phyloP scores from a whole-genome alignment of 2,329 filamentous ascomycete species.

The Xylariomycetidae sp. region DNA sequence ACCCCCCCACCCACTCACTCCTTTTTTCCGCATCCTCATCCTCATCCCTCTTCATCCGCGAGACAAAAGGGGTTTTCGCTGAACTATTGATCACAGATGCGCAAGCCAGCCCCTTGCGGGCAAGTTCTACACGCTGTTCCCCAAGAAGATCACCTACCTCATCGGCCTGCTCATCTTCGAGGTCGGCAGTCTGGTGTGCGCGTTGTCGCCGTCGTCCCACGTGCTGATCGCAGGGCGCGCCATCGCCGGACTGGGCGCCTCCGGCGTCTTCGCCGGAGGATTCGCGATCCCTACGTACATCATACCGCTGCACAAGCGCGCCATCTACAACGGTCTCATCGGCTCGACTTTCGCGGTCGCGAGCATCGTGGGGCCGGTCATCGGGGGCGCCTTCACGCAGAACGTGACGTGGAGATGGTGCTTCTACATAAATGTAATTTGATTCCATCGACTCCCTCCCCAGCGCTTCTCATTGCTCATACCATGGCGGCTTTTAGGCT shows the following conservation, averaged over 20 bases:
- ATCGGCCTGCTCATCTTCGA: conserved; percentile 9
- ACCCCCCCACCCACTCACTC: no score
- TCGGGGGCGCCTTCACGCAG: conserved; percentile 14
- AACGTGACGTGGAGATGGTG: conserved; percentile 16
- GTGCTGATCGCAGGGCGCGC: conserved; percentile 25
- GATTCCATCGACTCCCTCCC: no score
- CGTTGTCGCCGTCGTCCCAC: conserved; percentile 16
- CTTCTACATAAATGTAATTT: conserved; percentile 19
- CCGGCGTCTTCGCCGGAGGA: conserved; percentile 24
- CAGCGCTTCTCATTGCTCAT: no score
- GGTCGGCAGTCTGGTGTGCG: conserved; percentile 12
- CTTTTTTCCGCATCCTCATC: no score
- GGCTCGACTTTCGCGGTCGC: conserved; percentile 10
- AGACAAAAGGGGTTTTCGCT: no score
- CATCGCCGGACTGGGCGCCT: conserved; percentile 23
- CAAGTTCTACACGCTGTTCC: conserved; percentile 15
- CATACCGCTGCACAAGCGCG: conserved; percentile 12
- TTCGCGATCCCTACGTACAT: conserved; percentile 17
- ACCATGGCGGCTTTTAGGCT: no score
- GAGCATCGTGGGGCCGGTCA: conserved; percentile 10
- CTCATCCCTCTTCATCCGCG: no score
- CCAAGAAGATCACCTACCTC: conserved; percentile 12
- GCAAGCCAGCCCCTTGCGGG: conserved; percentile 12
- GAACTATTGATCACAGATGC: conserved; percentile 3
- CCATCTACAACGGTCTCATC: conserved; percentile 8